These are phyloP conservation scores for Eucalyptus tenuipes DNA, from an alignment of 345 rosid species.

Conservation along the genomic window DNA sequence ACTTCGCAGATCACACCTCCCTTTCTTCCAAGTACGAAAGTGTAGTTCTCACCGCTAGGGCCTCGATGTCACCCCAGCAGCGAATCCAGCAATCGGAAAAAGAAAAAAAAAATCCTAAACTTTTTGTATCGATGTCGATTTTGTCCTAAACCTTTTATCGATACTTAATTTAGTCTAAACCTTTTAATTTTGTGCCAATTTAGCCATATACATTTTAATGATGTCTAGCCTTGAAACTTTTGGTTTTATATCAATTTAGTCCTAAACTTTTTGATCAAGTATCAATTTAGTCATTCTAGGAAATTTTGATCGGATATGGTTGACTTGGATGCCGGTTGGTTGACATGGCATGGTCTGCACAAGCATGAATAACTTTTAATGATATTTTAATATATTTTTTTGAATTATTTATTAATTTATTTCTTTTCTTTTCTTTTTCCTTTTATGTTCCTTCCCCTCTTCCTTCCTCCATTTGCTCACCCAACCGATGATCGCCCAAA, in stretches of 20 bases:
- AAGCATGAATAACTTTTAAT: fast-evolving
- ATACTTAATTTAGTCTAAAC: fast-evolving
- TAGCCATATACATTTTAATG: too few relatives aligned
- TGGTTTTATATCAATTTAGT: fast-evolving
- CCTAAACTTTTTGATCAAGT: fast-evolving
- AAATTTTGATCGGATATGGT: fast-evolving
- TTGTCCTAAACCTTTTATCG: fast-evolving
- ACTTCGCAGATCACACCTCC: not conserved
- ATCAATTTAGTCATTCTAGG: fast-evolving
- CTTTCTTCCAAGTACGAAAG: not conserved
- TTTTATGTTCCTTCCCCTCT: too few relatives aligned
- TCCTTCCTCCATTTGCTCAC: fast-evolving
- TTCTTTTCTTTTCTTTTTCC: fast-evolving
- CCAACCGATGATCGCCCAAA: fast-evolving
- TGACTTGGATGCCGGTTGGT: fast-evolving
- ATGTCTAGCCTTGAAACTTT: fast-evolving
- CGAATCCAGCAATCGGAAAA: fast-evolving
- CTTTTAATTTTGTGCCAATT: too few relatives aligned
- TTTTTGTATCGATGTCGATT: fast-evolving
- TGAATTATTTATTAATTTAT: fast-evolving
- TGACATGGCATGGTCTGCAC: fast-evolving
- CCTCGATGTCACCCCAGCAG: too few relatives aligned
- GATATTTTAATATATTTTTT: too few relatives aligned
- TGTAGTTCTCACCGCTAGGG: fast-evolving
- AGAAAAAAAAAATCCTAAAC: fast-evolving